Percentiles rank a stretch among this genome's conserved stretches.
Evolutionary conservation across 2,329 filamentous ascomycete species (phyloP).

Genomic region (Parafenestella ontariensis): DNA sequence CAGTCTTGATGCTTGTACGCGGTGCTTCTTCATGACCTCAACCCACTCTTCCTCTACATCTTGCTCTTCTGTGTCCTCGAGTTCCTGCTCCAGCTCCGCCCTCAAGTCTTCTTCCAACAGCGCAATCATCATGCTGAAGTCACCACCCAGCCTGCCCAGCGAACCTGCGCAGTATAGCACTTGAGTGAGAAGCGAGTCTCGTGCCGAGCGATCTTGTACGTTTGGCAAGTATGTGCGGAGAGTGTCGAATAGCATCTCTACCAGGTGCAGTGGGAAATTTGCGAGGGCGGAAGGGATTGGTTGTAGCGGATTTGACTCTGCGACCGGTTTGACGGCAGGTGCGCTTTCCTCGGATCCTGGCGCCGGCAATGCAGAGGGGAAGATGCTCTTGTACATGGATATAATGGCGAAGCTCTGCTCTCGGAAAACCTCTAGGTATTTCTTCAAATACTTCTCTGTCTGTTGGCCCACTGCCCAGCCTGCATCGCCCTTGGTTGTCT

Average conservation of each 20-base stretch:
- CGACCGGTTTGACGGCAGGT: slow-evolving; percentile 29
- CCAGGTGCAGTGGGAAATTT: slow-evolving; percentile 83
- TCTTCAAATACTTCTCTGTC: slow-evolving; percentile 91
- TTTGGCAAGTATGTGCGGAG: slow-evolving; percentile 79
- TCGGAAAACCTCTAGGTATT: slow-evolving; percentile 96
- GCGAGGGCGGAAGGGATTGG: slow-evolving; percentile 77
- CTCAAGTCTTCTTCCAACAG: slow-evolving; percentile 57
- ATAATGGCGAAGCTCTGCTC: slow-evolving; percentile 97
- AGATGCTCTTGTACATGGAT: slow-evolving; percentile 92
- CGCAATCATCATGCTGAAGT: slow-evolving; percentile 89
- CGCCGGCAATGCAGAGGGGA: slow-evolving; percentile 65
- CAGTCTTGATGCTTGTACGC: slow-evolving; percentile 79
- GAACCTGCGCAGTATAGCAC: slow-evolving; percentile 93
- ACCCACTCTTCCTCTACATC: slow-evolving; percentile 74
- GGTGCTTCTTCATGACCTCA: slow-evolving; percentile 86
- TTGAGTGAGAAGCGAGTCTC: slow-evolving; percentile 90
- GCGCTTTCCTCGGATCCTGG: slow-evolving; percentile 41
- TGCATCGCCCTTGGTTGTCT: slow-evolving; percentile 49
- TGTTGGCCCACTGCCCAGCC: slow-evolving; percentile 79
- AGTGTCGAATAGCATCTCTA: slow-evolving; percentile 80
- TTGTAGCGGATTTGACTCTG: slow-evolving; percentile 47
- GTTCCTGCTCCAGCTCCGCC: slow-evolving; percentile 47
- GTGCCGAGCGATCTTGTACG: slow-evolving; percentile 77
- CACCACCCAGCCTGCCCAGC: slow-evolving; percentile 85
- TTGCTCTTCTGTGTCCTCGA: slow-evolving; percentile 49